Conservation (phyloP, 345 rosid genomes). For the Populus pruinosa region DNA sequence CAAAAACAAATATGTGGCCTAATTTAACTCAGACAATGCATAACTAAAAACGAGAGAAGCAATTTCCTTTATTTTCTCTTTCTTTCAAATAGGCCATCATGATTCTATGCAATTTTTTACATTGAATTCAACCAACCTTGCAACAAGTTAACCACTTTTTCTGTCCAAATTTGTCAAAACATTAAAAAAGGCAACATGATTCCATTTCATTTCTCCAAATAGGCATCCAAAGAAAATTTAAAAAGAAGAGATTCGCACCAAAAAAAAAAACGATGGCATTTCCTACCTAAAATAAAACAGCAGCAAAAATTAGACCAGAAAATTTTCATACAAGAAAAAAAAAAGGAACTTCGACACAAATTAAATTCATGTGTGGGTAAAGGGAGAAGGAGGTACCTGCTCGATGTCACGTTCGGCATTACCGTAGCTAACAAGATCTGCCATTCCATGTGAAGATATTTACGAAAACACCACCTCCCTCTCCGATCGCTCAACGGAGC, state of each 20-base stretch:
- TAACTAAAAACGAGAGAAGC: background rate
- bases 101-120: background rate
- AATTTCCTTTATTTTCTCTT: background rate
- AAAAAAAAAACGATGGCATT: background rate
- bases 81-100: background rate
- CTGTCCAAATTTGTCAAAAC: background rate
- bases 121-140: background rate
- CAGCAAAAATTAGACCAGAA: background rate
- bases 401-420: constrained; percentile 78
- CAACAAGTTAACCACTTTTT: background rate
- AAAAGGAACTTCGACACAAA: background rate
- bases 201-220: background rate
- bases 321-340: background rate
- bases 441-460: constrained; percentile 93
- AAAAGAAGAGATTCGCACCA: background rate
- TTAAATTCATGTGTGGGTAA: background rate
- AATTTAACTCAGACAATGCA: background rate
- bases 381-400: constrained; percentile 46
- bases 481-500: constrained; percentile 72
- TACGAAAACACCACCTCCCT: constrained; percentile 62
- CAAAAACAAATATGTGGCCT: background rate
- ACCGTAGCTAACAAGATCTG: constrained; percentile 92
- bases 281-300: background rate
- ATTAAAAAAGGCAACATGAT: background rate
- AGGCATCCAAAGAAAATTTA: background rate